Base-by-base conservation (phyloP, 2,329 filamentous ascomycete genomes). In the Fusarium sp. region DNA sequence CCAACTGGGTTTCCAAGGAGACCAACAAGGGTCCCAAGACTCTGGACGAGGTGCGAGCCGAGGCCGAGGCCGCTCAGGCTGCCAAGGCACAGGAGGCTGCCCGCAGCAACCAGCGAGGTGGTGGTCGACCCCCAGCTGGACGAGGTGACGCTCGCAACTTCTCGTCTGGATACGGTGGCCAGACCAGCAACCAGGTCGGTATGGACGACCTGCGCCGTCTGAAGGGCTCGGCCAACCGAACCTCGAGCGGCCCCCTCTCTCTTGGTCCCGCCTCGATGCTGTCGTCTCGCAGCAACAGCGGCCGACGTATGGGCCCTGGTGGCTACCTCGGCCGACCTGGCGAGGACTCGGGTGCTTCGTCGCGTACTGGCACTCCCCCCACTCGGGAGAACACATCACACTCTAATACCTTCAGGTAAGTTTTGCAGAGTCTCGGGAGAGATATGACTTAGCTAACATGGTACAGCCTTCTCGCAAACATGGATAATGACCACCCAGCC, bases 21-120 rank as follows among this genome's bases (percentile, higher is more conserved):
- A 86, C 87, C 63, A 93, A 95, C 85, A 98, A 98, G 88, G 97
- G 97, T 40, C 97, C 97, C 68, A 98, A 98, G 91, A 99, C 97
- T 10, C 93, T 99, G 63, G 91, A 95, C 5, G 94, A 98, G 85
- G 94, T 99, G 76, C 94, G 95, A 81, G 93, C 92, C 76, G 93
- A 95, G 85, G 90, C 90, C 68, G 93, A 95, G 85, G 95, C 95
- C 75, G 88, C 90, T 63, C 93, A 92, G 71, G 93, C 93, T 52
- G 91, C 93, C 76, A 95, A 96, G 84, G 94, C 95, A 70, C 93
- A 93, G 65, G 95, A 98, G 82, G 87, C 84, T 61, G 88, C 89
- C 52, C 85, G 88, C 71, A 87, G 81, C 80, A 91, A 85, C 82
- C 89, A 90, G 80, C 89, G 94, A 76, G 92, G 94, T 71, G 88